Base-by-base conservation (phyloP, 2,329 filamentous ascomycete species). In the Aspergillus cejpii region DNA sequence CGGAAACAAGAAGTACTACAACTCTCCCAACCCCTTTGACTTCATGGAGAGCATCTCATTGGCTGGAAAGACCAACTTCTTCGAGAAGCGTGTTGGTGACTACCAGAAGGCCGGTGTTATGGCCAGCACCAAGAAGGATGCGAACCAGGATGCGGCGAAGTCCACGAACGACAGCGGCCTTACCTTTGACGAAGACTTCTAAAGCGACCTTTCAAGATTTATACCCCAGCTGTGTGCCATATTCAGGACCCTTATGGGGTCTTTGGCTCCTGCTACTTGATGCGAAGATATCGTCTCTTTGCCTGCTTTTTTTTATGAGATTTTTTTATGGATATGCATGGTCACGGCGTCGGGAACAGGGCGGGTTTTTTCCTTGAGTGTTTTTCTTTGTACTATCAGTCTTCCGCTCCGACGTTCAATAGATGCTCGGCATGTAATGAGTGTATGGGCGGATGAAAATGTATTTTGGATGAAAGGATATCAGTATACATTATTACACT, bases 41-140 rank as follows among this genome's bases (percentile, higher is more conserved):
- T 98, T 98, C 73, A 98, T 98, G 92, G 92, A 98, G 80, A 96
- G 95, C 74, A 98, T 98, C 72, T 97, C 92, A 17, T 80, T 98
- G 8, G 87, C 89, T 41, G 92, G 92, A 72, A 98, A 98, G 86
- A 98, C 92, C 69, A 98, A 98, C 83, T 98, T 98, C 81, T 98
- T 98, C 69, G 92, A 98, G 85, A 98, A 98, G 86, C 88, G 92
- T 60, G 92, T 98, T 46, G 92, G 85, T 68, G 92, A 98, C 65
- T 98, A 98, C 81, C 92, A 98, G 75, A 98, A 98, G 80, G 90
- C 92, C 28, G 92, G 92, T 76, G 91, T 98, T 70, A 94, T 98
- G 88, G 84, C 84, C 63, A 90, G 86, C 74, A 86, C 84, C 59
- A 89, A 89, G 76, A 84, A 85, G 71, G 70, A 74, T n/a, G 59